A percentile compares a stretch with the other conserved stretches of the same genome.
phyloP scores from a whole-genome alignment of 2,329 filamentous ascomycete species.

The Lasiodiplodia gonubiensis region DNA sequence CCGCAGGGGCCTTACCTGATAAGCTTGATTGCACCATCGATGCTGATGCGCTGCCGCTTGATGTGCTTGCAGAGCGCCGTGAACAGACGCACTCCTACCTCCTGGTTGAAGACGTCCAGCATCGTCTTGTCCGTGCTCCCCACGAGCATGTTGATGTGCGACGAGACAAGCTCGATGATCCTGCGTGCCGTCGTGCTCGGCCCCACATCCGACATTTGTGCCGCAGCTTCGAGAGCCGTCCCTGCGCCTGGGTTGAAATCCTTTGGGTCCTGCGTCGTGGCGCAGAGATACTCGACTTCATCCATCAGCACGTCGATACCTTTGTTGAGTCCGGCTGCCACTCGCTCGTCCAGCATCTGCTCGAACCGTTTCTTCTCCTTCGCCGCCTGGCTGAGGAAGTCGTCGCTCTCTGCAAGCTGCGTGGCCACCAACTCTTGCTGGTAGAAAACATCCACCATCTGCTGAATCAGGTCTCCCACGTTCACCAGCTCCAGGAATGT shows the following conservation, averaged over 20 bases:
- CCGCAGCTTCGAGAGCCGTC: conserved; percentile 38
- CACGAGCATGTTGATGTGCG: conserved; percentile 89
- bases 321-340: conserved; percentile 94
- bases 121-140: conserved; percentile 98
- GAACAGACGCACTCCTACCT: conserved; percentile 92
- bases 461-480: conserved; percentile 94
- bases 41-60: conserved; percentile 91
- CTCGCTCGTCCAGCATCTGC: conserved; percentile 96
- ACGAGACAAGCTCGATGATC: conserved; percentile 83
- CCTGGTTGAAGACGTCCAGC: conserved; percentile 97
- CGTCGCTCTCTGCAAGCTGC: conserved; percentile 86
- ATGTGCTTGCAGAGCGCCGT: conserved; percentile 94
- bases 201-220: conserved; percentile 63
- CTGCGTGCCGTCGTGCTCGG: conserved; percentile 79
- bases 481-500: conserved; percentile 98
- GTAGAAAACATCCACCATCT: conserved; percentile 99
- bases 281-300: conserved; percentile 94
- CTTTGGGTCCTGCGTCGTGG: conserved; percentile 80
- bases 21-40: conserved; percentile 85
- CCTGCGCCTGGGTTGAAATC: conserved; percentile 81
- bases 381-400: conserved; percentile 89
- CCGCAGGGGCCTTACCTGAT: conserved; percentile 63
- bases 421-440: conserved; percentile 87
- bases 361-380: conserved; percentile 98
- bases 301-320: conserved; percentile 98